phyloP scores from a whole-genome alignment of 2,329 filamentous ascomycete species.

The Trichoderma brevicompactum region DNA sequence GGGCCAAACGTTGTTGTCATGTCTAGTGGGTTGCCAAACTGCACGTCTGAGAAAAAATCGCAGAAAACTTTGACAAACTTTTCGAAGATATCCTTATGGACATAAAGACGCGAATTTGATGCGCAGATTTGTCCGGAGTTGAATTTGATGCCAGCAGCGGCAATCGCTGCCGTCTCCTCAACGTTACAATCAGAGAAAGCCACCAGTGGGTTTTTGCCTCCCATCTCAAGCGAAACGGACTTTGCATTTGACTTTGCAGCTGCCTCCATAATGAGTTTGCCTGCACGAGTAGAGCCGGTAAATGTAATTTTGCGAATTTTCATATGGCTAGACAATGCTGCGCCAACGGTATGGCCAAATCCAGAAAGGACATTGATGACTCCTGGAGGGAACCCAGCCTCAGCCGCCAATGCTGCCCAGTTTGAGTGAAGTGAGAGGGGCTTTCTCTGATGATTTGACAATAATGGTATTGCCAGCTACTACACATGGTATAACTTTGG shows the following conservation, averaged over 20 bases:
- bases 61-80: constrained; percentile 64
- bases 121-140: constrained; percentile 64
- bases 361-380: constrained; percentile 75
- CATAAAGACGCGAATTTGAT: constrained; percentile 62
- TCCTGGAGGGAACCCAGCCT: constrained; percentile 75
- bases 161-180: constrained; percentile 62
- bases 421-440: constrained; percentile 63
- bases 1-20: constrained; percentile 42
- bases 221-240: constrained; percentile 62
- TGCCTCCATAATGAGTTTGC: constrained; percentile 68
- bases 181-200: constrained; percentile 65
- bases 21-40: constrained; percentile 35
- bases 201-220: constrained; percentile 63
- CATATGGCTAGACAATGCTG: constrained; percentile 66
- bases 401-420: constrained; percentile 67
- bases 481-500: constrained; percentile 68
- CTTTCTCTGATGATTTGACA: constrained; percentile 65
- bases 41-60: constrained; percentile 54
- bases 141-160: constrained; percentile 47
- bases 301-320: constrained; percentile 75
- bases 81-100: constrained; percentile 61
- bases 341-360: constrained; percentile 66
- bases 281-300: constrained; percentile 71
- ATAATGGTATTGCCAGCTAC: constrained; percentile 66
- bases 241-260: constrained; percentile 61